Base-by-base conservation (phyloP, 1,284 basidiomycete genomes). In the Mycena citricolor region DNA sequence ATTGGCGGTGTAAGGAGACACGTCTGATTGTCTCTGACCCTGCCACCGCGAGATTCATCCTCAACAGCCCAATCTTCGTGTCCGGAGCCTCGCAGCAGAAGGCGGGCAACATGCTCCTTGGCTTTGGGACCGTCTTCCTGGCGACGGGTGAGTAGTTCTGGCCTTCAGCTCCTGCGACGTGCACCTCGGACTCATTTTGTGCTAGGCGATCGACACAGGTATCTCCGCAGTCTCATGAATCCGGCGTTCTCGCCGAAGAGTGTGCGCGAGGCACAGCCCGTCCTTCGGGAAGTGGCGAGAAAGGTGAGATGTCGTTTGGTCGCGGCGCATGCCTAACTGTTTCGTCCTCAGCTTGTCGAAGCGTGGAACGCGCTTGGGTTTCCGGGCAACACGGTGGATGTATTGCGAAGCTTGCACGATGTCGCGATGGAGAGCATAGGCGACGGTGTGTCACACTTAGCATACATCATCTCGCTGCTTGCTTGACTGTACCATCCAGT, bases 21-120 rank as follows among this genome's bases (percentile, higher is more conserved):
- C 40, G 46, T 1, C 16, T 48, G 7, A 39, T 48, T 30, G 20
- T 48, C 11, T 48, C 46, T 6, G 46, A 48, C 29, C 46, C 46
- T 3, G 8, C 26, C 4, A 11, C 46, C 2, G n/a, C 17, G 16
- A 42, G 42, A 24, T 33, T 26, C 31, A 30, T 47, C 25, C 16
- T 42, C 24, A 43, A 42, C 41, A 48, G 31, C 20, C 24, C 35
- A 8, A 22, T 32, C 6, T 48, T 48, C 21, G 36, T 30, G 7
- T 16, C n/a, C n/a, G 46, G 46, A 8, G 8, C 25, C 13, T 19
- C 40, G 1, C 46, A 43, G 8, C 23, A 34, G 13, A 48, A 48
- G 30, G 35, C 24, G 12, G 40, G 21, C n/a, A 39, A 42, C 19
- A 2, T 28, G 7, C 12, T 42, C 7, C 39, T 48, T 7, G 46